These are phyloP conservation scores for Earliella scabrosa DNA, from an alignment of 1,284 basidiomycete genomes.

Conservation along the genomic window DNA sequence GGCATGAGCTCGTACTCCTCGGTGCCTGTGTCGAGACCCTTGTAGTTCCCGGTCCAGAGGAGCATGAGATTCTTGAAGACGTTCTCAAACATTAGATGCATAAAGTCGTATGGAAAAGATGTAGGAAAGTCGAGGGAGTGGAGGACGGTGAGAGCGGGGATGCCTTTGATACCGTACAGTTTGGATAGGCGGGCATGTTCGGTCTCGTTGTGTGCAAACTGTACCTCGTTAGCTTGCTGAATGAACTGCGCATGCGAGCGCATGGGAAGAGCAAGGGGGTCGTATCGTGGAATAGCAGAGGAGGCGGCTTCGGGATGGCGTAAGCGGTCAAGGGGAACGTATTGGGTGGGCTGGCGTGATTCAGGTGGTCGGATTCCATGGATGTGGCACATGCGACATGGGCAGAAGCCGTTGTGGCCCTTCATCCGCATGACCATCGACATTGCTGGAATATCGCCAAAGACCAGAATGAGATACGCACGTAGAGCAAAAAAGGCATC, in stretches of 20 bases:
- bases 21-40: constrained; percentile 37
- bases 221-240: constrained; percentile 37
- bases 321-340: constrained; percentile 38
- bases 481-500: constrained; percentile 35
- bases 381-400: constrained; percentile 50
- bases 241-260: constrained; percentile 40
- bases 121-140: constrained; percentile 41
- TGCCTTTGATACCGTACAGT: constrained; percentile 45
- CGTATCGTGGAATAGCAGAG: constrained; percentile 23
- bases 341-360: constrained; percentile 31
- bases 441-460: constrained; percentile 46
- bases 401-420: constrained; percentile 46
- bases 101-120: constrained; percentile 51
- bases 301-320: constrained; percentile 6
- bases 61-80: constrained; percentile 42
- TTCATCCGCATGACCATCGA: constrained; percentile 40
- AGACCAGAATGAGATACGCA: constrained; percentile 43
- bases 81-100: constrained; percentile 52
- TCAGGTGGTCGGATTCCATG: constrained; percentile 36
- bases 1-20: constrained; percentile 35
- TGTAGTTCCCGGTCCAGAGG: constrained; percentile 45
- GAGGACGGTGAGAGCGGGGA: constrained; percentile 38
- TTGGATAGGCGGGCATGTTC: constrained; percentile 34
- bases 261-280: constrained; percentile 42
- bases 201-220: constrained; percentile 28